Evolutionary conservation across 495 filamentous ascomycete genomes (phyloP).

Genomic region (Penicillium flavigenum): DNA sequence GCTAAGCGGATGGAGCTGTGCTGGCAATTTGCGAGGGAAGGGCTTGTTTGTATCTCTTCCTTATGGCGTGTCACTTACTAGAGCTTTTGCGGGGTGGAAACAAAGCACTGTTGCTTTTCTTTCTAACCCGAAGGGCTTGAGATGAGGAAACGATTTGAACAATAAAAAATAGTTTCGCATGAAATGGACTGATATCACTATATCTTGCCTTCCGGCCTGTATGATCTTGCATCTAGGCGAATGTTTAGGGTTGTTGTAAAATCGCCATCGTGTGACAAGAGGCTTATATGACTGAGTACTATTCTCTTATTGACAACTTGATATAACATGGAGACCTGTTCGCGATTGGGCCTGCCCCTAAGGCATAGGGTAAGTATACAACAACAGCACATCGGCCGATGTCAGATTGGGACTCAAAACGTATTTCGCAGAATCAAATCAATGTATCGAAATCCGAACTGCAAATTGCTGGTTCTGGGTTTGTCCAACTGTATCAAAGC

Average conservation of each 20-base stretch:
- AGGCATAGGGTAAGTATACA: neutral
- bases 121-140: conserved; percentile 14
- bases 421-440: too few species aligned
- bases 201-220: neutral
- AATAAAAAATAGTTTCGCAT: conserved; percentile 26
- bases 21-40: conserved; percentile 20
- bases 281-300: too few species aligned
- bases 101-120: conserved; percentile 14
- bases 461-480: too few species aligned
- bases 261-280: neutral
- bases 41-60: conserved; percentile 28
- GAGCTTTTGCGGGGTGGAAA: conserved; percentile 17
- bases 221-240: neutral
- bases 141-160: conserved; percentile 28
- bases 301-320: too few species aligned
- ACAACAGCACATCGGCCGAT: neutral
- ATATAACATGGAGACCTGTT: conserved; percentile 3
- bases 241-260: neutral
- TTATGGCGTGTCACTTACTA: conserved; percentile 26
- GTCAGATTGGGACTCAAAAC: too few species aligned
- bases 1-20: conserved; percentile 30
- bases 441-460: too few species aligned
- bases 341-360: neutral
- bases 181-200: conserved; percentile 25
- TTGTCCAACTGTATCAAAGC: too few species aligned